These are phyloP conservation scores for Nyctanthes arbortristis DNA, from an alignment of 257 asterid genomes.

Conservation along the genomic window DNA sequence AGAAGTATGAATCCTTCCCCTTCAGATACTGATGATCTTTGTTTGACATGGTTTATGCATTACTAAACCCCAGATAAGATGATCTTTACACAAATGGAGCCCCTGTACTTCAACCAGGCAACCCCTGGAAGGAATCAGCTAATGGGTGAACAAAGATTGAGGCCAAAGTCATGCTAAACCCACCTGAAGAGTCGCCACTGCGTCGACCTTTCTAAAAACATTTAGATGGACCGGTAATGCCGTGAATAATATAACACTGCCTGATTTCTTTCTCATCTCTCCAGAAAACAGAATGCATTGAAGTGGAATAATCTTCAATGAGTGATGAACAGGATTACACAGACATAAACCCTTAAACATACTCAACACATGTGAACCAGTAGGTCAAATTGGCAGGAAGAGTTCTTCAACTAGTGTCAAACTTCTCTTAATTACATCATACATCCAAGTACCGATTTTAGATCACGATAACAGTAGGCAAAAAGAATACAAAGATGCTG, in stretches of 20 bases:
- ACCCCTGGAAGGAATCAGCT: too few relatives aligned
- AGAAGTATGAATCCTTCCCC: neutral
- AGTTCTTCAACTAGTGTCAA: neutral
- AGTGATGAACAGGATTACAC: constrained; percentile 10
- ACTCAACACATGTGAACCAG: neutral
- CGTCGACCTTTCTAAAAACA: constrained; percentile 8
- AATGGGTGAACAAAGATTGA: too few relatives aligned
- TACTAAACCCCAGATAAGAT: too few relatives aligned
- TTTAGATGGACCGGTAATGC: constrained; percentile 1
- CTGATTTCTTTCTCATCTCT: neutral
- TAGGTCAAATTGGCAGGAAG: constrained; percentile 2
- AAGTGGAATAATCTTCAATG: neutral
- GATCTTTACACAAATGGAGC: too few relatives aligned
- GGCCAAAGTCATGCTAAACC: too few relatives aligned
- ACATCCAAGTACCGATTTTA: neutral
- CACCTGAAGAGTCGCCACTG: too few relatives aligned
- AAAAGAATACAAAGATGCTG: neutral
- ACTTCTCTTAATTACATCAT: constrained; percentile 7
- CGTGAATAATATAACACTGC: neutral
- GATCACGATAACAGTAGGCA: constrained; percentile 3
- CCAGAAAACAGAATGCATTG: neutral
- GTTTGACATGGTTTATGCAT: neutral
- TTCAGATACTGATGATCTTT: neutral
- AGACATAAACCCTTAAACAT: constrained; percentile 7
- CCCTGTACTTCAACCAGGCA: too few relatives aligned